Conservation (phyloP, 164 flowering plant species). For the Stephania japonica region DNA sequence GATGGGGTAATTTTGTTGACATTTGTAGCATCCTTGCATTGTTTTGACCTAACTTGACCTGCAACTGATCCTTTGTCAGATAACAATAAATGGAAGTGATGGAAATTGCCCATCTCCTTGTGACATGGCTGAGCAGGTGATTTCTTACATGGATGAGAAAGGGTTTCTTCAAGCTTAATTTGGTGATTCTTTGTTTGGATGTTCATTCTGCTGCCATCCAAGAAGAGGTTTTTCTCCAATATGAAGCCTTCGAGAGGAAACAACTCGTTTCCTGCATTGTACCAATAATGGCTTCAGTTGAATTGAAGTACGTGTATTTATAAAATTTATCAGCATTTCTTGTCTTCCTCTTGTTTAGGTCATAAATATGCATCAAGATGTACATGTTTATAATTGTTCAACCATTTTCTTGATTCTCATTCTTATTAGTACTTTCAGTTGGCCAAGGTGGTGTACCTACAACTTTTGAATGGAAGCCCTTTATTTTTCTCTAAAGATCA, state of each 20-base stretch:
- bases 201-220: neutral
- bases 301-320: neutral
- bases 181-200: neutral
- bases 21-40: neutral
- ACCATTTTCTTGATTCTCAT: neutral
- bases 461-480: too few relatives aligned
- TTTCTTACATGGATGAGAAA: slow-evolving; percentile 63
- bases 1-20: neutral
- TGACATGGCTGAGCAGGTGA: slow-evolving; percentile 57
- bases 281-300: slow-evolving; percentile 1
- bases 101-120: slow-evolving; percentile 42
- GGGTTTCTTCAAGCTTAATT: slow-evolving; percentile 53
- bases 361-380: neutral
- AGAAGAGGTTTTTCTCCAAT: neutral
- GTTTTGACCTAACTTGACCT: neutral
- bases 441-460: neutral
- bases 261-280: slow-evolving; percentile 1
- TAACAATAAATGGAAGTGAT: slow-evolving; percentile 35
- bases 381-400: neutral
- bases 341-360: neutral
- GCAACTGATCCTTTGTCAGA: slow-evolving; percentile 30
- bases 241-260: neutral
- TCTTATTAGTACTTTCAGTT: neutral
- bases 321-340: neutral
- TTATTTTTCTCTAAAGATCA: too few relatives aligned